Evolutionary conservation across 805 yeast species (phyloP).

Genomic region (Torulaspora franciscae): DNA sequence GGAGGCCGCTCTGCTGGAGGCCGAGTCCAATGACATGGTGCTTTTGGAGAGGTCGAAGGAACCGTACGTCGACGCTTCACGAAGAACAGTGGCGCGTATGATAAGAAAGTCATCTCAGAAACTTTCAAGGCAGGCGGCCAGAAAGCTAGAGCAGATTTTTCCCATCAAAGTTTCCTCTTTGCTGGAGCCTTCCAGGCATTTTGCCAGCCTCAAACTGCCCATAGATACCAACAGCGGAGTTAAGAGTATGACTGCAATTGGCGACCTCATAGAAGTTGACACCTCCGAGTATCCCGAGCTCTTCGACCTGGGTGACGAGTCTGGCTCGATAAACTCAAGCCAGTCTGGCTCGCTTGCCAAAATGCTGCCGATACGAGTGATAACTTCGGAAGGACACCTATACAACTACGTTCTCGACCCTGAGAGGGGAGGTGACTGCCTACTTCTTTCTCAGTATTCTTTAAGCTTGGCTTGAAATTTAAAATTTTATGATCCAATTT

Average conservation of each 20-base stretch:
- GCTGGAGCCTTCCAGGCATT: slow-evolving; percentile 85
- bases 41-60: slow-evolving; percentile 35
- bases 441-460: slow-evolving; percentile 65
- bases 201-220: slow-evolving; percentile 80
- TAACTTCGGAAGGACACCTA: slow-evolving; percentile 75
- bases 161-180: slow-evolving; percentile 75
- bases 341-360: slow-evolving; percentile 23
- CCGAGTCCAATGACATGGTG: slow-evolving; percentile 14
- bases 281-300: slow-evolving; percentile 31
- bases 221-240: slow-evolving; percentile 22
- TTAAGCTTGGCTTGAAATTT: slow-evolving; percentile 29
- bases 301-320: slow-evolving; percentile 14
- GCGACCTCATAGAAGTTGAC: slow-evolving; percentile 33
- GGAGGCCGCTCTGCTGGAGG: slow-evolving; percentile 11
- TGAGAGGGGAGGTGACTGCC: slow-evolving; percentile 91
- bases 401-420: slow-evolving; percentile 79
- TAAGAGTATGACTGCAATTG: slow-evolving; percentile 31
- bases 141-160: slow-evolving; percentile 79
- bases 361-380: slow-evolving; percentile 51
- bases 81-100: slow-evolving; percentile 70
- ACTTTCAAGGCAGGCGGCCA: slow-evolving; percentile 76
- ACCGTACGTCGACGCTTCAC: slow-evolving; percentile 65
- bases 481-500: not conserved
- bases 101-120: slow-evolving; percentile 74
- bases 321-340: slow-evolving; percentile 3